phyloP scores from a whole-genome alignment of 2,329 filamentous ascomycete genomes.

The Monilinia aucupariae region DNA sequence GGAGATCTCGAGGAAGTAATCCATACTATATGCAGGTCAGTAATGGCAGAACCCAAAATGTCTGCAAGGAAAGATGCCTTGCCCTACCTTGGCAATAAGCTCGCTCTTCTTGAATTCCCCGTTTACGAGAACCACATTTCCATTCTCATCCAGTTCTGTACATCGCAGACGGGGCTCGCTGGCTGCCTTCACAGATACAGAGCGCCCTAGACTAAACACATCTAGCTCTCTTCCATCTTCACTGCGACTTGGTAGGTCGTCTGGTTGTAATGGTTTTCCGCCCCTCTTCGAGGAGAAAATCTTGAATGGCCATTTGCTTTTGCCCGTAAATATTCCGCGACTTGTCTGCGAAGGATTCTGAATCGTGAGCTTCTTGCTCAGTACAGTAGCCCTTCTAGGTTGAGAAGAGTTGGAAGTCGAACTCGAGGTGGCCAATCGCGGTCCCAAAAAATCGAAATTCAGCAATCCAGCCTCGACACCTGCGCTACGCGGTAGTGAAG shows the following conservation, averaged over 20 bases:
- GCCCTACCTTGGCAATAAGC: constrained; percentile 77
- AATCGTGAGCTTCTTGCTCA: constrained; percentile 14
- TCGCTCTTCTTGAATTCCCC: constrained; percentile 98
- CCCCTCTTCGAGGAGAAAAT: constrained; percentile 27
- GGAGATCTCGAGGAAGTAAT: constrained; percentile 84
- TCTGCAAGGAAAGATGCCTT: constrained; percentile 23
- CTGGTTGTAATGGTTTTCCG: constrained; percentile 43
- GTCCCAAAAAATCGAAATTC: constrained; percentile 30
- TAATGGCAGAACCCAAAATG: constrained; percentile 4
- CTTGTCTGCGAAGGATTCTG: constrained; percentile 19
- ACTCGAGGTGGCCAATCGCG: constrained; percentile 19
- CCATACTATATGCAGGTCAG: constrained; percentile 60
- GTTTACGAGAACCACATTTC: constrained; percentile 86
- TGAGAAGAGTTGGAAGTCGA: constrained; percentile 3
- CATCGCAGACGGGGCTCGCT: constrained; percentile 84
- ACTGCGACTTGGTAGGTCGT: constrained; percentile 49
- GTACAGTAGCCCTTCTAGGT: constrained; percentile 8
- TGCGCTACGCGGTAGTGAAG: constrained; percentile 20
- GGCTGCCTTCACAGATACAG: constrained; percentile 67
- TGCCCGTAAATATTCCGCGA: constrained; percentile 22
- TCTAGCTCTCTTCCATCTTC: constrained; percentile 55
- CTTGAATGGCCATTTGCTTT: constrained; percentile 27
- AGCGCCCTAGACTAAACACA: constrained; percentile 65
- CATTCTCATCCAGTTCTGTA: constrained; percentile 90
- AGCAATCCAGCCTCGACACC: constrained; percentile 27